Base-by-base conservation (phyloP, 2,329 filamentous ascomycete species). In the Ophiocordyceps sinensis region DNA sequence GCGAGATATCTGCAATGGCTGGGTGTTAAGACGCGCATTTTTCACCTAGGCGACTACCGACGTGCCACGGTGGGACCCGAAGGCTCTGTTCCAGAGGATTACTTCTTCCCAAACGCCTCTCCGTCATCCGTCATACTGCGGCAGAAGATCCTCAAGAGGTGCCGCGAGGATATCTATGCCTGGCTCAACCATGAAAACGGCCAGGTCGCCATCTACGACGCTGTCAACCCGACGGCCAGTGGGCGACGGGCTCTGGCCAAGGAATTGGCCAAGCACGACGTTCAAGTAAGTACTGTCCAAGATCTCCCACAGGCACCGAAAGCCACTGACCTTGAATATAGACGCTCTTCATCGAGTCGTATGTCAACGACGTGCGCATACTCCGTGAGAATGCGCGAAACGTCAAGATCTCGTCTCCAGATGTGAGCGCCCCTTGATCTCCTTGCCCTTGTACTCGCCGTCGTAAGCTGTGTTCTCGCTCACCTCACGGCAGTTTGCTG, bases 161-260 rank as follows among this genome's bases (percentile, higher is more conserved):
- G 91, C 52, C 79, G 91, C 44, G 88, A 96, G 57, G 91, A 98
- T 55, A 95, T 98, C 43, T 94, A 95, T 56, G 81, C 83, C 42
- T 98, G 94, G 70, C 67, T 98, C 36, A 93, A 96, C 54, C 84
- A 95, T 51, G 91, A 96, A 55, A 96, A 96, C 52, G 91, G 91
- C 12, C 91, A 98, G 57, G 89, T 98, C 42, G 91, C 91, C 42
- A 96, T 98, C 45, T 98, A 96, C 58, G 91, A 98, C 62, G 91
- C 93, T 26, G 93, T 98, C 15, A 98, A 98, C 53, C 88, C 89
- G 5, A 80, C 91, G 17, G 79, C 85, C 17, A 78, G 75, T 43
- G 88, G 87, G 14, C 78, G 91, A 37, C 77, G 82, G 42, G 83
- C 86, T 11, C 68, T 98, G 15, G 88, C 87, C 5, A 94, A 94